Conservation (phyloP, 1,284 basidiomycete genomes). For the Heterobasidion annosum region DNA sequence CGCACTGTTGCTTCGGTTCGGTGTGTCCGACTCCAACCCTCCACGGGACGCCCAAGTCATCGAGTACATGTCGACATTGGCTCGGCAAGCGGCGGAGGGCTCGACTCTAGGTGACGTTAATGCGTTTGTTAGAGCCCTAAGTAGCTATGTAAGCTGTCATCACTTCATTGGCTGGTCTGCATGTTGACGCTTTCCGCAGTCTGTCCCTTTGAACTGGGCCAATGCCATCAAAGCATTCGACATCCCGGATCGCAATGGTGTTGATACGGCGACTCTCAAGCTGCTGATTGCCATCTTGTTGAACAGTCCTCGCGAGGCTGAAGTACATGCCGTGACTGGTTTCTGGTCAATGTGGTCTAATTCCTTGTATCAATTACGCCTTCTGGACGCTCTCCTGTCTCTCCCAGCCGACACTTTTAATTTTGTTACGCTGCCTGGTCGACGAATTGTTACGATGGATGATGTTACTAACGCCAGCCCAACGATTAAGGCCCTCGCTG, state of each 20-base stretch:
- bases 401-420: slow-evolving; percentile 87
- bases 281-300: slow-evolving; percentile 73
- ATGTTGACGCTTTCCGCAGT: slow-evolving; percentile 12
- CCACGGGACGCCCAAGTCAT: slow-evolving; percentile 62
- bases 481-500: slow-evolving; percentile 79
- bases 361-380: slow-evolving; percentile 76
- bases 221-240: slow-evolving; percentile 74
- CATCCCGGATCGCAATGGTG: slow-evolving; percentile 65
- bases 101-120: slow-evolving; percentile 66
- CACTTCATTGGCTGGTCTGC: slow-evolving; percentile 7
- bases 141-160: slow-evolving; percentile 49
- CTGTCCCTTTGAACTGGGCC: slow-evolving; percentile 59
- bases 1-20: slow-evolving; percentile 63
- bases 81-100: slow-evolving; percentile 63
- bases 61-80: slow-evolving; percentile 59
- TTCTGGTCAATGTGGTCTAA: slow-evolving; percentile 85
- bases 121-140: slow-evolving; percentile 62
- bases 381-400: slow-evolving; percentile 83
- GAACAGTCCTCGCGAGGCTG: slow-evolving; percentile 60
- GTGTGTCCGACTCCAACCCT: slow-evolving; percentile 56
- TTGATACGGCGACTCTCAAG: slow-evolving; percentile 78
- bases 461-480: slow-evolving; percentile 77
- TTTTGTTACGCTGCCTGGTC: slow-evolving; percentile 78
- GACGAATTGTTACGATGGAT: slow-evolving; percentile 77
- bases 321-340: slow-evolving; percentile 69